These are phyloP conservation scores for Tolypocladium inflatum DNA, from an alignment of 2,329 filamentous ascomycete genomes.

Conservation along the genomic window DNA sequence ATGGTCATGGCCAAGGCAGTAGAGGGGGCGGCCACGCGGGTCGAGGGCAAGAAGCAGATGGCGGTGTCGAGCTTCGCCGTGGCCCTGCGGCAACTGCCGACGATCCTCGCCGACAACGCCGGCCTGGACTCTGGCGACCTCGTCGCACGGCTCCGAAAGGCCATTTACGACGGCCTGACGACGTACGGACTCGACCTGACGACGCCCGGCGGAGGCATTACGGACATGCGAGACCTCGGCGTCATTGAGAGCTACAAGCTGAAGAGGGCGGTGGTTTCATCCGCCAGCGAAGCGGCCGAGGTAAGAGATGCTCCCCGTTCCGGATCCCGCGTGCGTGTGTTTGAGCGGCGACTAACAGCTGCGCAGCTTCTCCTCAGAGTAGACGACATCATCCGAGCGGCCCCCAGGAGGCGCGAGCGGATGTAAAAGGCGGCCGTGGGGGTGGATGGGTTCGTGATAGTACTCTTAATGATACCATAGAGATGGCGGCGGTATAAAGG, in stretches of 20 bases:
- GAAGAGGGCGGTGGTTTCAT: slow-evolving; percentile 95
- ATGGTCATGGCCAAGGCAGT: slow-evolving; percentile 99
- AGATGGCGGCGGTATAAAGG: neutral
- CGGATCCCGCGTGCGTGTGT: neutral
- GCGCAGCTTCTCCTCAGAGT: slow-evolving; percentile 78
- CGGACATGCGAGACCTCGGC: slow-evolving; percentile 91
- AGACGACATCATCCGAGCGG: slow-evolving; percentile 94
- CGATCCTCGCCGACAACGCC: slow-evolving; percentile 94
- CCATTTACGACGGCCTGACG: slow-evolving; percentile 88
- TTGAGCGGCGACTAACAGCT: neutral
- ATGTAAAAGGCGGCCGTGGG: slow-evolving; percentile 17
- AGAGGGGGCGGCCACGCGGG: slow-evolving; percentile 83
- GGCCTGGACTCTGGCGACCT: slow-evolving; percentile 93
- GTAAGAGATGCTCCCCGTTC: slow-evolving; percentile 40
- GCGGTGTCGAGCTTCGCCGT: slow-evolving; percentile 85
- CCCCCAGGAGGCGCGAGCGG: slow-evolving; percentile 52
- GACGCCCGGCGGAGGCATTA: slow-evolving; percentile 82
- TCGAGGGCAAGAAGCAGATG: slow-evolving; percentile 93
- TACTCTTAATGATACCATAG: neutral
- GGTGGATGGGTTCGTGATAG: neutral
- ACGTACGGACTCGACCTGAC: slow-evolving; percentile 85
- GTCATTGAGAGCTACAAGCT: slow-evolving; percentile 98
- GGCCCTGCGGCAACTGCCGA: slow-evolving; percentile 86
- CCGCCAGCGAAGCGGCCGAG: slow-evolving; percentile 92
- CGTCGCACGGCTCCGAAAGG: slow-evolving; percentile 81